Conservation (phyloP, 352 stramenopile species). For the Pythium phragmiticola region DNA sequence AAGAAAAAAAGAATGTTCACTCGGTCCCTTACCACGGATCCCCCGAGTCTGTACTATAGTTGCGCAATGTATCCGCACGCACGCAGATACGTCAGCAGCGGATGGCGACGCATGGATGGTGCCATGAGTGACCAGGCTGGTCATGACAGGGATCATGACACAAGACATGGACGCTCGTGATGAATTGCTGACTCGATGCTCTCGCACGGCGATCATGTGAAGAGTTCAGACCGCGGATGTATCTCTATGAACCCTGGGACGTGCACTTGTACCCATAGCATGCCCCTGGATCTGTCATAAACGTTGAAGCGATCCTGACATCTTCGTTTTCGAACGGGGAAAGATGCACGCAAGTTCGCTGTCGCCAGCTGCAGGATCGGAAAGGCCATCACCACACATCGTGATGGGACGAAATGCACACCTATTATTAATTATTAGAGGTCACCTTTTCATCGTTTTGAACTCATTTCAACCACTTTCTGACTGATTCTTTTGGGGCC, state of each 20-base stretch:
- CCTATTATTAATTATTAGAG: too few relatives aligned
- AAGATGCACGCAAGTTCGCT: constrained; percentile 26
- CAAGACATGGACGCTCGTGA: not conserved
- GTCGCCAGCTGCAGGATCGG: constrained; percentile 16
- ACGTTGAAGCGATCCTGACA: constrained; percentile 20
- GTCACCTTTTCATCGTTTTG: too few relatives aligned
- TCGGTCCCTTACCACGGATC: too few relatives aligned
- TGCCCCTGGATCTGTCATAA: constrained; percentile 12
- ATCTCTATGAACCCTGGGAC: not conserved
- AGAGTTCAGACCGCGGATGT: not conserved
- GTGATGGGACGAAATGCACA: not conserved
- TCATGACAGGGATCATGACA: not conserved
- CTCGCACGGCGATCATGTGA: not conserved
- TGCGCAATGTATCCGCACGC: constrained; percentile 4
- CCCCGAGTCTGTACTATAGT: not conserved
- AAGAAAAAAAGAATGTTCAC: constrained; percentile 5
- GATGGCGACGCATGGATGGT: not conserved
- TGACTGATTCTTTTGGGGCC: not conserved
- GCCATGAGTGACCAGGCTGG: not conserved
- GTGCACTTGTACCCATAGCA: not conserved
- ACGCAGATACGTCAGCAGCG: constrained; percentile 5
- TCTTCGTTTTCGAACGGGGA: constrained; percentile 17
- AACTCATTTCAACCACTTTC: not conserved
- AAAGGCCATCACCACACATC: constrained; percentile 9
- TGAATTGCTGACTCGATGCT: not conserved